phyloP scores from a whole-genome alignment of 139 green algal genomes.

The Tetraselmis striata region DNA sequence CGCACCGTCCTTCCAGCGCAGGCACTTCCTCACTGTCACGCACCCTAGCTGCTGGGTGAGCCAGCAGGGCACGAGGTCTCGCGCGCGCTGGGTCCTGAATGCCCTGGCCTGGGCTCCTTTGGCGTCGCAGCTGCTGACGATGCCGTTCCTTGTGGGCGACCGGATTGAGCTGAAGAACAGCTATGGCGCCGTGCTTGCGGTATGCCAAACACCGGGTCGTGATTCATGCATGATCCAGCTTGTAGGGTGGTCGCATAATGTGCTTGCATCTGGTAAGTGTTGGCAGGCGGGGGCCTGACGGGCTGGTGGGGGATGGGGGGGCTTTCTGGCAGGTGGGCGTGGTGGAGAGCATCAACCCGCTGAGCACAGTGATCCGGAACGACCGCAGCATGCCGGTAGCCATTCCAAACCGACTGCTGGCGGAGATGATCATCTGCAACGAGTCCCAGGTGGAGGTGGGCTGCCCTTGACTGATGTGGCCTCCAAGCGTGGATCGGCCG shows the following conservation, averaged over 20 bases:
- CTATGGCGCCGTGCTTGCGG: constrained; percentile 7
- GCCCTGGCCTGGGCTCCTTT: background rate
- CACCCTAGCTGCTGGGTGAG: too few species aligned
- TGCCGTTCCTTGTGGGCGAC: constrained; percentile 41
- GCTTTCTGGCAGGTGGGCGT: constrained; percentile 8
- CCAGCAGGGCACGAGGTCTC: too few species aligned
- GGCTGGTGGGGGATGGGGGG: background rate
- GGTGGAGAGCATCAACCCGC: constrained; percentile 37
- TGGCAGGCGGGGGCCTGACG: too few species aligned
- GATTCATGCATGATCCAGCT: too few species aligned
- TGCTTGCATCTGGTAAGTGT: too few species aligned
- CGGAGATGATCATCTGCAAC: constrained; percentile 25
- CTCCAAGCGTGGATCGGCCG: too few species aligned
- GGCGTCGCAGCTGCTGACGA: constrained; percentile 25
- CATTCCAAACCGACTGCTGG: constrained; percentile 28
- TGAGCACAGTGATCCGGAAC: constrained; percentile 33
- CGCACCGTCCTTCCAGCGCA: too few species aligned
- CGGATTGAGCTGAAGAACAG: constrained; percentile 39
- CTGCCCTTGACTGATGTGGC: too few species aligned
- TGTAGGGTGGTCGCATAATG: too few species aligned
- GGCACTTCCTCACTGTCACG: too few species aligned
- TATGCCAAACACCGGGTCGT: too few species aligned
- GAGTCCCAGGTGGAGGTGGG: constrained; percentile 12
- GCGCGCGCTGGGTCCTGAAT: background rate
- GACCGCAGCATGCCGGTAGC: constrained; percentile 30